Evolutionary conservation across 2,329 filamentous ascomycete genomes (phyloP).

Genomic region (Fusarium pseudoanthophilum): DNA sequence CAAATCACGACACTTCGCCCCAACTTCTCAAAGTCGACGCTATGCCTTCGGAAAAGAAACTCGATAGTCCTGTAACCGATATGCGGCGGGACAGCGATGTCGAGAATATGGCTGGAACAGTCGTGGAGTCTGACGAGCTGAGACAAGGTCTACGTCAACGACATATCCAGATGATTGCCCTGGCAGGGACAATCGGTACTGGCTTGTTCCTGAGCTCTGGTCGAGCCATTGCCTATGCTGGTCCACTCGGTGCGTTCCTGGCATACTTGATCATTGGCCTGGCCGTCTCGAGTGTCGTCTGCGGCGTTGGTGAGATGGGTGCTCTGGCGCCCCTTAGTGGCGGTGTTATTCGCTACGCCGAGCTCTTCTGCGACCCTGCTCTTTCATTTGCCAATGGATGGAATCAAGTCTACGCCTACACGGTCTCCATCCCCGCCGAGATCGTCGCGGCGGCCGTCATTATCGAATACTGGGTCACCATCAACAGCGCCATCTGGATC

Average conservation of each 20-base stretch:
- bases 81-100: not conserved
- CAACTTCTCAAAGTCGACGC: not conserved
- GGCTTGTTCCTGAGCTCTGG: constrained; percentile 5
- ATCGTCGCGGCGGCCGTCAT: constrained; percentile 9
- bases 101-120: constrained; percentile 1
- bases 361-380: not conserved
- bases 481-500: constrained; percentile 11
- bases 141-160: not conserved
- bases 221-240: not conserved
- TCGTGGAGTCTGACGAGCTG: not conserved
- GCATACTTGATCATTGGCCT: not conserved
- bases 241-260: not conserved
- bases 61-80: not conserved
- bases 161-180: constrained; percentile 10
- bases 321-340: constrained; percentile 4
- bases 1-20: not conserved
- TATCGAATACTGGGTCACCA: constrained; percentile 5
- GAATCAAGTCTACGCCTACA: not conserved
- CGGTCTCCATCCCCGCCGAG: not conserved
- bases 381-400: constrained; percentile 5
- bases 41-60: not conserved
- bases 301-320: constrained; percentile 7
- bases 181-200: not conserved
- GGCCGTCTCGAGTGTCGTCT: not conserved
- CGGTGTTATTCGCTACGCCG: constrained; percentile 2